Percentiles rank a stretch among this genome's conserved stretches.
These are phyloP conservation scores for Prunus padus DNA, from an alignment of 306 rosid species.

Conservation along the genomic window DNA sequence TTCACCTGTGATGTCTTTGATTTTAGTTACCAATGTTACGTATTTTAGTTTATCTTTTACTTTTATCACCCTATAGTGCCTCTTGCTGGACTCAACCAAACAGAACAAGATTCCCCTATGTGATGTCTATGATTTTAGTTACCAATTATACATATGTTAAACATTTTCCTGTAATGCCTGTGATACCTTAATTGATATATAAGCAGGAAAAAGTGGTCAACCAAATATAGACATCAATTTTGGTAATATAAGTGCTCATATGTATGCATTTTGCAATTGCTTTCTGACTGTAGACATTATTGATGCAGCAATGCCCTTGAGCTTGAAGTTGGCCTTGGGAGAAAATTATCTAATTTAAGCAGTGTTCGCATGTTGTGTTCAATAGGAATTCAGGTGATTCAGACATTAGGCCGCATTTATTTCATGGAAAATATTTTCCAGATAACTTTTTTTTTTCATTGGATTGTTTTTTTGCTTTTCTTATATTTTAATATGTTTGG, in stretches of 20 bases:
- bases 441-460: neutral
- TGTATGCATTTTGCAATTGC: neutral
- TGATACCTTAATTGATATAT: neutral
- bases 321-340: constrained; percentile 95
- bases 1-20: neutral
- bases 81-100: too few relatives aligned
- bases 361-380: constrained; percentile 77
- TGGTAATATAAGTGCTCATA: neutral
- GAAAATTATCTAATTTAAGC: constrained; percentile 86
- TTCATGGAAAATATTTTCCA: neutral
- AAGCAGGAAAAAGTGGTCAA: neutral
- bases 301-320: constrained; percentile 74
- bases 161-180: too few relatives aligned
- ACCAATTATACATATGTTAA: too few relatives aligned
- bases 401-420: neutral
- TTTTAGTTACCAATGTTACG: neutral
- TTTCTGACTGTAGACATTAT: constrained; percentile 30
- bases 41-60: too few relatives aligned
- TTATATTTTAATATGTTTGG: neutral
- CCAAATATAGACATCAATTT: neutral
- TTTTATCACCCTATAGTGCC: neutral
- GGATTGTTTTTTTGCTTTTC: neutral
- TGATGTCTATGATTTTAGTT: too few relatives aligned
- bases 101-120: too few relatives aligned
- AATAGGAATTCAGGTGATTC: constrained; percentile 82